phyloP scores from a whole-genome alignment of 495 filamentous ascomycete species.

The Penicillium nucicola region DNA sequence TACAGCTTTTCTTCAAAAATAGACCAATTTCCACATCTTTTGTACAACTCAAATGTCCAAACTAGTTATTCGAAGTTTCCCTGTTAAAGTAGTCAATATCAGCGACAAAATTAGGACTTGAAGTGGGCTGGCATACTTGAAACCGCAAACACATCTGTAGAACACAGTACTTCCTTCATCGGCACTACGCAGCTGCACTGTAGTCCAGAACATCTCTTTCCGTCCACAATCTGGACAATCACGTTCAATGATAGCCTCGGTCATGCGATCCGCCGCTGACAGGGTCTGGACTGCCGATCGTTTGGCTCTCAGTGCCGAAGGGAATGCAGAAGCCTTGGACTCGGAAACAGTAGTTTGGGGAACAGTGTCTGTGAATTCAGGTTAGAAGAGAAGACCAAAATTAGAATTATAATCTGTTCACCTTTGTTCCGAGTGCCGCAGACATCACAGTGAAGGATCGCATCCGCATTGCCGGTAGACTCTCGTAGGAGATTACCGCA shows the following conservation, averaged over 20 bases:
- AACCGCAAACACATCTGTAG: constrained; percentile 79
- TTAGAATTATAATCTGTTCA: constrained; percentile 26
- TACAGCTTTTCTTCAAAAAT: constrained; percentile 23
- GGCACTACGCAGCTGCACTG: constrained; percentile 83
- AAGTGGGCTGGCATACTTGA: constrained; percentile 59
- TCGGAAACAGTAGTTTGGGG: constrained; percentile 77
- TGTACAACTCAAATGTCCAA: constrained; percentile 19
- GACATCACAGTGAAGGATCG: constrained; percentile 74
- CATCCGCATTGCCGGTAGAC: constrained; percentile 69
- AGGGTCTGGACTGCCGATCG: constrained; percentile 81
- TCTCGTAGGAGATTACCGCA: constrained; percentile 88
- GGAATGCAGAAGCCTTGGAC: constrained; percentile 83
- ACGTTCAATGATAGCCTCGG: constrained; percentile 65
- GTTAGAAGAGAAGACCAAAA: background rate
- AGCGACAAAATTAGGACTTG: background rate
- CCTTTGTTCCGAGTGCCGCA: constrained; percentile 84
- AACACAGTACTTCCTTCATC: constrained; percentile 94
- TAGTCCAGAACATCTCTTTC: constrained; percentile 79
- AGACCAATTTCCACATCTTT: constrained; percentile 18
- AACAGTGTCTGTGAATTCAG: constrained; percentile 58
- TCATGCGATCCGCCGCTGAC: constrained; percentile 73
- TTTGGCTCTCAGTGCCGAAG: constrained; percentile 80
- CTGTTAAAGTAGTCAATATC: constrained; percentile 26
- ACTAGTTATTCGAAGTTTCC: constrained; percentile 43
- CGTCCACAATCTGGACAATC: constrained; percentile 79